Base-by-base conservation (phyloP, 2,329 filamentous ascomycete genomes). In the Bipolaris sorokiniana region DNA sequence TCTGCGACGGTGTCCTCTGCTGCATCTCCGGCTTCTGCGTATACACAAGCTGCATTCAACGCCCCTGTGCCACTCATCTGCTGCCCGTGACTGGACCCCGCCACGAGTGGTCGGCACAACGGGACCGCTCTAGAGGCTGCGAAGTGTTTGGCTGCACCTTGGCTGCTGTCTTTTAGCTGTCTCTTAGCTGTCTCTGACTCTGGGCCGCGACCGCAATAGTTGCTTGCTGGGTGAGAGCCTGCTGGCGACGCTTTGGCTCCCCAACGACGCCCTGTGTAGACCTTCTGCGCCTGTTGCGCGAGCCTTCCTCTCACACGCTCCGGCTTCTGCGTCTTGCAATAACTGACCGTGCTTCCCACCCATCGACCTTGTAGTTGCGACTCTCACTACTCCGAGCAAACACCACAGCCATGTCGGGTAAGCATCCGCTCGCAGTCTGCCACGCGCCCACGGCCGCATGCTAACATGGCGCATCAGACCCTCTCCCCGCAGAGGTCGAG, bases 401-500 rank as follows among this genome's bases (percentile, higher is more conserved):
- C 40, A 54, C 51, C 44, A 62, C 66, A 65, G 58, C 55, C 62
- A 75, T 75, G 72, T 61, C 72, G 50, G 67, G 73, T 72, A 64
- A 62, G 71, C 54, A 34, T 52, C 46, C 36, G 13, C 42, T 23
- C 23, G 26, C 26, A 33, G n/a, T 36, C 40, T 33, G 28, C 34
- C 49, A 56, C 55, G 55, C 41, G 54, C 41, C 41, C 52, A 34
- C 36, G 13, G 20, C 20, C 22, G 42, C 34, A 28, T 56, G 40
- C 64, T 72, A 40, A 68, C 53, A 40, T 36, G 34, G 34, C n/a
- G 46, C 41, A 51, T 23, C 52, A 75, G 73, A 66, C 36, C 54
- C 62, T 26, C 68, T 86, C 59, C 76, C 83, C 34, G 68, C 79
- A 34, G 81, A 83, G 59, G 70, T 79, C 45, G 78, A 80, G 72